These are phyloP conservation scores for Epichloe bromicola DNA, from an alignment of 2,329 filamentous ascomycete species.

Conservation along the genomic window DNA sequence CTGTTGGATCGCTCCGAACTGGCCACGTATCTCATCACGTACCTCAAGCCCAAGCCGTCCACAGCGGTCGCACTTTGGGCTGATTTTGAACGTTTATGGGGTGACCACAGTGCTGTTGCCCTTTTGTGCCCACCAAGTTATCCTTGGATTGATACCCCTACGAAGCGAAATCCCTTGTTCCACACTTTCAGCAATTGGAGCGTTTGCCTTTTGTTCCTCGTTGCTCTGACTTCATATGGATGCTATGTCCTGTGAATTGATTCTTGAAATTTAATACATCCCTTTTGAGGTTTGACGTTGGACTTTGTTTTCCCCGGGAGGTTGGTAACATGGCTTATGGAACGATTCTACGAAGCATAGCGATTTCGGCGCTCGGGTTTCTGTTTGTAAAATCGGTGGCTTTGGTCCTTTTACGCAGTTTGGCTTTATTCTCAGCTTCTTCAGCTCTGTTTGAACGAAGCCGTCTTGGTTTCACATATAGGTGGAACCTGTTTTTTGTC, in stretches of 20 bases:
- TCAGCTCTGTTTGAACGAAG: not conserved
- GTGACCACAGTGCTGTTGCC: not conserved
- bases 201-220: not conserved
- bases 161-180: not conserved
- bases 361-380: conserved; percentile 23
- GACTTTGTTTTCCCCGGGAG: conserved; percentile 5
- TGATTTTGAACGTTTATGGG: conserved; percentile 14
- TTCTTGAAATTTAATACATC: not conserved
- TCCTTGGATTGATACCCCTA: conserved; percentile 3
- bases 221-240: not conserved
- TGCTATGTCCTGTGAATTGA: not conserved
- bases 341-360: conserved; percentile 25
- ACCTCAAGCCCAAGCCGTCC: conserved; percentile 32
- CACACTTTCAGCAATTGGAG: not conserved
- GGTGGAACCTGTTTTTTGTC: not conserved
- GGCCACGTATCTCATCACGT: conserved; percentile 19
- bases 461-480: not conserved
- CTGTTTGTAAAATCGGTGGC: not conserved
- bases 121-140: not conserved
- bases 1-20: conserved; percentile 17
- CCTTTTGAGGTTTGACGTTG: not conserved
- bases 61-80: conserved; percentile 39
- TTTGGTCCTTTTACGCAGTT: not conserved
- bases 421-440: not conserved
- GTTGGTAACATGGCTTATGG: conserved; percentile 9